Base-by-base conservation (phyloP, 371 early-diverging fungal genomes). In the Capniomyces stellatus region DNA sequence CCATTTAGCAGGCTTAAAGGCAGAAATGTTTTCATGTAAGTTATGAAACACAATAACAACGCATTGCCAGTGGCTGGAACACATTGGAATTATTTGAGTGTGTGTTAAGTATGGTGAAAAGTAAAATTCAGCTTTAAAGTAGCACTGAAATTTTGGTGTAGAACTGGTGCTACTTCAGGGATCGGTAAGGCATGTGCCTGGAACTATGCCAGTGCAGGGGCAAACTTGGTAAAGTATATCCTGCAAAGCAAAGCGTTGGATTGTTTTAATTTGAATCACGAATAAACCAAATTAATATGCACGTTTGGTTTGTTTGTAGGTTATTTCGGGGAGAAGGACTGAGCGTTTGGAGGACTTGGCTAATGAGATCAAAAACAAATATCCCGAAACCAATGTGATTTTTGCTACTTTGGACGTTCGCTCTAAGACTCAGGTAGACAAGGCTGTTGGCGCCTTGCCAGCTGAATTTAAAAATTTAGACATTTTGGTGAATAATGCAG, bases 151-250 rank as follows among this genome's bases (percentile, higher is more conserved):
- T n/a, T n/a, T n/a, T n/a, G n/a, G n/a, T n/a, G n/a, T 58, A 83
- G 84, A 52, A 91, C 92, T n/a, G 93, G 95, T n/a, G 92, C 93
- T 21, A 79, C 81, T 6, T 74, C 89, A 3, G 93, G 92, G 40
- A 92, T 93, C 52, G 93, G 93, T 51, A 79, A 79, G 52, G 84
- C 87, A 6, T 78, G 77, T 56, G 91, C 93, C 6, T 69, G 75
- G 41, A 84, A 85, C 58, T 95, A 89, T 67, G 94, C 94, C 19
- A 70, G 71, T 15, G 77, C 75, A 27, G 87, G 86, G 29, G 75
- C 84, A 51, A 77, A 89, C 60, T 60, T 93, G 18, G 46, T 44
- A n/a, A n/a, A n/a, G n/a, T n/a, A n/a, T n/a, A n/a, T n/a, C n/a
- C n/a, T n/a, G n/a, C n/a, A n/a, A n/a, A n/a, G n/a, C n/a, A n/a